Evolutionary conservation across 345 rosid genomes (phyloP).

Genomic region (Lumnitzera littorea): DNA sequence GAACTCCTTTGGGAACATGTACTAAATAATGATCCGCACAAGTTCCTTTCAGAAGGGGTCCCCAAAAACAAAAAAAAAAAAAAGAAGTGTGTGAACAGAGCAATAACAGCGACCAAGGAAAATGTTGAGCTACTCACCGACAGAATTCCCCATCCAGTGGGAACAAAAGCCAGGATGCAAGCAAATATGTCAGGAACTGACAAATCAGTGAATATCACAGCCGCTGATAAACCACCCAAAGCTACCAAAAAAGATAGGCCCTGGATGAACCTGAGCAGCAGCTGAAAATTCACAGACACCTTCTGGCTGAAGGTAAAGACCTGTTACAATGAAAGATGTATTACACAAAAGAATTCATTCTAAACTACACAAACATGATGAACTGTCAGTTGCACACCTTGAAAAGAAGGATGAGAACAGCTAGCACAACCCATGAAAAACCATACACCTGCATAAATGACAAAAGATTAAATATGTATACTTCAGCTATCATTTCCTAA

Average conservation of each 20-base stretch:
- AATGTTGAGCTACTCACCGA: constrained; percentile 42
- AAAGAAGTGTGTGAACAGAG: not conserved
- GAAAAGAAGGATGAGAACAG: constrained; percentile 60
- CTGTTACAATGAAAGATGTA: constrained; percentile 25
- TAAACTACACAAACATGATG: not conserved
- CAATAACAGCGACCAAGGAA: not conserved
- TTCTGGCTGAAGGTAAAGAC: constrained; percentile 98
- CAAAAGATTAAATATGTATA: not conserved
- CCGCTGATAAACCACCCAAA: constrained; percentile 62
- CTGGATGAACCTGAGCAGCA: constrained; percentile 78
- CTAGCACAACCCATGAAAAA: constrained; percentile 76
- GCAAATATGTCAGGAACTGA: constrained; percentile 73
- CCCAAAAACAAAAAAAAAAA: no score
- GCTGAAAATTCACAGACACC: constrained; percentile 92
- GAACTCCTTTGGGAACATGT: not conserved
- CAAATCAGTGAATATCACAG: constrained; percentile 35
- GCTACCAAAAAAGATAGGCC: constrained; percentile 69
- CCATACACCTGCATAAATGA: constrained; percentile 60
- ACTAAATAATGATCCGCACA: not conserved
- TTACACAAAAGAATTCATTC: no score
- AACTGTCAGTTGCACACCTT: constrained; percentile 37
- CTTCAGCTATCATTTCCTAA: no score
- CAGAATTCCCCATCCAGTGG: constrained; percentile 96
- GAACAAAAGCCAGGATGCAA: constrained; percentile 68
- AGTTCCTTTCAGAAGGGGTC: no score